These are phyloP conservation scores for Vigna hirtella DNA, from an alignment of 306 rosid species.

Conservation along the genomic window DNA sequence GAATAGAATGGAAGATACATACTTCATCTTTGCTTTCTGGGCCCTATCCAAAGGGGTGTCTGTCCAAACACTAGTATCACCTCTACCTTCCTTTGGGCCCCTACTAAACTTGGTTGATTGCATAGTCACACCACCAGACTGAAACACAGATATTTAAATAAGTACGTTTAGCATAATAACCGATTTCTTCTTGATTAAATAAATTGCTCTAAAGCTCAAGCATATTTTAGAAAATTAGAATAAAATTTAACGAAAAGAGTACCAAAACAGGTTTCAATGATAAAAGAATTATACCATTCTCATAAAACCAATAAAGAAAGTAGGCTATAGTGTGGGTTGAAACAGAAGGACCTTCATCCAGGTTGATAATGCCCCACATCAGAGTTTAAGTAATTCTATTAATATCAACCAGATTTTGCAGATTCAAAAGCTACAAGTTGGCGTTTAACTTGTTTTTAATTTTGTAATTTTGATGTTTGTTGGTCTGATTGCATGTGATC, in stretches of 20 bases:
- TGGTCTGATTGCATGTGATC: no score
- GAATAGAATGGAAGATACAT: conserved; percentile 39
- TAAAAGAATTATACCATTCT: neutral
- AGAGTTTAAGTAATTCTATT: neutral
- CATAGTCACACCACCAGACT: conserved; percentile 87
- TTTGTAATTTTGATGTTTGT: no score
- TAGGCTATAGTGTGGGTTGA: neutral
- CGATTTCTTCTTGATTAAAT: neutral
- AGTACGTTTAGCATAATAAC: conserved; percentile 1
- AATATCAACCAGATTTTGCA: neutral
- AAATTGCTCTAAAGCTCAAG: neutral
- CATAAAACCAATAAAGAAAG: neutral
- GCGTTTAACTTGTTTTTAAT: no score
- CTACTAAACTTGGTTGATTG: conserved; percentile 78
- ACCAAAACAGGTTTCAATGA: no score
- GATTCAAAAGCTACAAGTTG: no score
- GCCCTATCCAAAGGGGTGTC: conserved; percentile 90
- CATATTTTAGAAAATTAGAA: neutral
- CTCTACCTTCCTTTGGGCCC: conserved; percentile 81
- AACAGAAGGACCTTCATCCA: neutral
- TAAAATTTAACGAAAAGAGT: no score
- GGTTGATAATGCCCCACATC: neutral
- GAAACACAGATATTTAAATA: conserved; percentile 35
- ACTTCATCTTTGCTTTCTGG: conserved; percentile 93
- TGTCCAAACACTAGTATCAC: conserved; percentile 91